Evolutionary conservation across 192 early-diverging fungal species (phyloP), one percentile per base, ranked within the genome.

Genomic region (Coemansia sp.): DNA sequence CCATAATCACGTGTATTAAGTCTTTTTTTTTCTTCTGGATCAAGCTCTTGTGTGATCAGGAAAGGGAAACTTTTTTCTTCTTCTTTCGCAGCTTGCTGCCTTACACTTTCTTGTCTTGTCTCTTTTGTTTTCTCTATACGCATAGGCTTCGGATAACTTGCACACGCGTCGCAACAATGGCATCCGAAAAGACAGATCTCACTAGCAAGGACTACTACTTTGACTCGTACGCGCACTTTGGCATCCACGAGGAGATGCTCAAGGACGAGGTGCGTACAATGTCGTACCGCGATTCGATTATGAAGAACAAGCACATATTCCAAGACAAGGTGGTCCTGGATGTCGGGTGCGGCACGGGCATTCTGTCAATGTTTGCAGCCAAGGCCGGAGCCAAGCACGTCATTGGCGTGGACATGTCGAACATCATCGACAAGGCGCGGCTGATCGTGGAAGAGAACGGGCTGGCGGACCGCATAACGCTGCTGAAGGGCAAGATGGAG

Each of bases 281-380:
- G 46, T 87, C 87, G 18, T 99, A 99, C 81, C 88, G 95, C 31
- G 90, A 90, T 77, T 84, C 88, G 42, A 97, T 99, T 60, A 88
- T 93, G 61, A 85, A 97, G 64, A 99, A 97, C 85, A 84, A 87
- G 79, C 92, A 96, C 65, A 75, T 99, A 16, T 97, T 98, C 82
- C 87, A 93, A 71, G 92, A 87, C 74, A 99, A 99, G 80, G 86
- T 94, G 47, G 97, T 99, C 16, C 80, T 99, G 36, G 97, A 99
- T 69, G 94, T 99, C n/a, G 97, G 97, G 37, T 98, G 97, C 68
- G 97, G 97, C 58, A 99, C 97, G 18, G 93, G 97, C 57, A 98
- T 97, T 60, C 81, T 97, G 40, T 92, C 89, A 66, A 97, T 99
- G 95, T 99, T 99, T 82, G 97, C 97, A 14, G 93, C 97, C n/a